Evolutionary conservation across 331 rosid species (phyloP), one percentile per base, ranked within the genome.

Genomic region (Quercus phellos): DNA sequence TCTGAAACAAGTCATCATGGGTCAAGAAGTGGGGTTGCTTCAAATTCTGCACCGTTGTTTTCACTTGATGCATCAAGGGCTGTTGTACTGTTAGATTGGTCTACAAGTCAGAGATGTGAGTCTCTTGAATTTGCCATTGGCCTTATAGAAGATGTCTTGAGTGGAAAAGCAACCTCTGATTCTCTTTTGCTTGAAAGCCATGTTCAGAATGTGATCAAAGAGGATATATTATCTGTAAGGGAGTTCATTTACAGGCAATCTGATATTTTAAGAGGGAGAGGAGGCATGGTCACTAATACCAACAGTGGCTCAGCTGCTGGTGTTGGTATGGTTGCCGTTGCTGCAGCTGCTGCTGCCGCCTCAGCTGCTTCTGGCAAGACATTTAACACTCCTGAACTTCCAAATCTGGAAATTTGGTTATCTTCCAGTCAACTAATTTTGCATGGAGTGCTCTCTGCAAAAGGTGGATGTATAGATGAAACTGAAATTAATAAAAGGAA

Each of bases 321-420:
- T 75, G 97, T 88, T 72, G 97, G 98, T 84, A 92, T 94, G 97
- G 97, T 82, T 74, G 98, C 97, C 46, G 89, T 88, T 75, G 97
- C 95, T 51, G 97, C 97, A 14, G 97, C 94, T 29, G 96, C 94
- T 12, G 97, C 98, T 5, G 98, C 97, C 6, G 97, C 95, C 30
- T 87, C 97, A 13, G 91, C 87, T 80, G 87, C 93, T 53, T 92
- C 97, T 19, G 91, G 95, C 71, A 94, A 92, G 83, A 79, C 86
- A 58, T 78, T 80, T 58, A 76, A 80, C 51, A 74, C 94, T 74
- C 97, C 92, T 5, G 93, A 92, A 79, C 98, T 94, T 85, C 97
- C 97, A 75, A 90, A 82, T 84, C 56, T 92, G 51, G 97, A 92
- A 78, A 83, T 84, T 81, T 94, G 98, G 97, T 77, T 89, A 74